Conservation (phyloP, 2,329 filamentous ascomycete species). For the Curvularia verruculosa region DNA sequence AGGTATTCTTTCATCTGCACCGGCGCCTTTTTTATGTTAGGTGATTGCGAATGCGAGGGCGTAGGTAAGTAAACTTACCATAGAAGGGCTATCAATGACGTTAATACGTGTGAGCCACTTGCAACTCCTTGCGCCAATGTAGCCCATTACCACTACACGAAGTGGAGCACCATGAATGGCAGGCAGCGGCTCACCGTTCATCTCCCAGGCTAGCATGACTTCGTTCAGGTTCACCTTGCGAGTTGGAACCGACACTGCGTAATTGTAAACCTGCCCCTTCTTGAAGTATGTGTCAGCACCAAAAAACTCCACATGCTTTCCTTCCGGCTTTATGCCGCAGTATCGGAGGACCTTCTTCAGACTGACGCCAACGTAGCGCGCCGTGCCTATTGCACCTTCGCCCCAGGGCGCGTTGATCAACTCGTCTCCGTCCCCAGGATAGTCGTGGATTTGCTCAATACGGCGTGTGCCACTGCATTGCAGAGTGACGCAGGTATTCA, state of each 20-base stretch:
- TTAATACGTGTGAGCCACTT: conserved; percentile 70
- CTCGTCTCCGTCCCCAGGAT: conserved; percentile 71
- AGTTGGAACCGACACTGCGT: conserved; percentile 69
- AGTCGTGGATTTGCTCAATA: conserved; percentile 70
- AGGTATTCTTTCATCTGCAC: conserved; percentile 71
- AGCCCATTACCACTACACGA: conserved; percentile 67
- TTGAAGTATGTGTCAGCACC: conserved; percentile 79
- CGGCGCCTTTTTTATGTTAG: too few species aligned
- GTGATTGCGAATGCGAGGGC: too few species aligned
- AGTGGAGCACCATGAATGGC: conserved; percentile 70
- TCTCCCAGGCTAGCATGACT: conserved; percentile 72
- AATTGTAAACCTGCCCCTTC: conserved; percentile 68
- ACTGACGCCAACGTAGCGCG: conserved; percentile 66
- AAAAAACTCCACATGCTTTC: conserved; percentile 69
- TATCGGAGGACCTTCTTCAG: conserved; percentile 73
- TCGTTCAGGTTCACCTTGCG: conserved; percentile 71
- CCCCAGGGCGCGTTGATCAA: conserved; percentile 51
- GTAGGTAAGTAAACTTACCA: too few species aligned
- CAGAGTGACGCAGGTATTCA: conserved; percentile 65
- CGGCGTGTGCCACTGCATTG: conserved; percentile 73
- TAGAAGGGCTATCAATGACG: conserved; percentile 62
- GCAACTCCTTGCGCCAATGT: conserved; percentile 68
- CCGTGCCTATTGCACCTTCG: conserved; percentile 70
- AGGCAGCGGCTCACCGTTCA: conserved; percentile 70
- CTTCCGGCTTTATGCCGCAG: conserved; percentile 64